These are phyloP conservation scores for Didymella segeticola DNA, from an alignment of 2,329 filamentous ascomycete genomes.

Conservation along the genomic window DNA sequence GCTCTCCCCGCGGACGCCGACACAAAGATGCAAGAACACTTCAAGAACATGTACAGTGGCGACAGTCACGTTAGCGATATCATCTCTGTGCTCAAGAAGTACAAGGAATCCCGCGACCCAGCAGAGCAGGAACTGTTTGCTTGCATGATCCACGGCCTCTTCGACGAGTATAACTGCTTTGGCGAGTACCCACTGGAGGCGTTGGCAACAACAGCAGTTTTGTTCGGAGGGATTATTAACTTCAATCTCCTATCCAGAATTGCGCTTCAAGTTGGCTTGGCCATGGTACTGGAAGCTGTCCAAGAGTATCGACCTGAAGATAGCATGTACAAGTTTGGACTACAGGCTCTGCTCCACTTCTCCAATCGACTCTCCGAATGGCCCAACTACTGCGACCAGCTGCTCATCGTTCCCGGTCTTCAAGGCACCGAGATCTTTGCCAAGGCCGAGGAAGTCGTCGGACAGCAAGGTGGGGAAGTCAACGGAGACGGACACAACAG, in stretches of 20 bases:
- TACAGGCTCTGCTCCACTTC: conserved; percentile 92
- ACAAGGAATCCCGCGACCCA: conserved; percentile 85
- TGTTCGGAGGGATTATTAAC: conserved; percentile 96
- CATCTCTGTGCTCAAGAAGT: conserved; percentile 80
- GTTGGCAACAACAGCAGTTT: conserved; percentile 89
- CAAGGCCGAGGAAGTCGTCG: conserved; percentile 81
- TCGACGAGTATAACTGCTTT: conserved; percentile 97
- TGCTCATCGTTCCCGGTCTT: conserved; percentile 81
- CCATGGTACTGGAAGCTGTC: conserved; percentile 97
- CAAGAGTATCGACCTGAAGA: conserved; percentile 82
- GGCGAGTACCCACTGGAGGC: conserved; percentile 96
- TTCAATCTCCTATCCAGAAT: conserved; percentile 90
- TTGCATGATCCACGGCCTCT: conserved; percentile 97
- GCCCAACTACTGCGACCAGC: conserved; percentile 90
- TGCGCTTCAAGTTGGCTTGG: conserved; percentile 89
- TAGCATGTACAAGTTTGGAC: conserved; percentile 97
- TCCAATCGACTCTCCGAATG: conserved; percentile 85
- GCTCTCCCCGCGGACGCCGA: conserved; percentile 79
- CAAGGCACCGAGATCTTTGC: conserved; percentile 84
- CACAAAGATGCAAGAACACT: conserved; percentile 93
- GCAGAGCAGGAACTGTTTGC: conserved; percentile 93
- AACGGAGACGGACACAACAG: conserved; percentile 54
- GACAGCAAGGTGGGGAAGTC: conserved; percentile 68
- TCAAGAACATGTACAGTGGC: conserved; percentile 96
- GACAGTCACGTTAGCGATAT: conserved; percentile 87